These are phyloP conservation scores for Kluyveromyces lactis DNA, from an alignment of 805 yeast species.

Conservation along the genomic window DNA sequence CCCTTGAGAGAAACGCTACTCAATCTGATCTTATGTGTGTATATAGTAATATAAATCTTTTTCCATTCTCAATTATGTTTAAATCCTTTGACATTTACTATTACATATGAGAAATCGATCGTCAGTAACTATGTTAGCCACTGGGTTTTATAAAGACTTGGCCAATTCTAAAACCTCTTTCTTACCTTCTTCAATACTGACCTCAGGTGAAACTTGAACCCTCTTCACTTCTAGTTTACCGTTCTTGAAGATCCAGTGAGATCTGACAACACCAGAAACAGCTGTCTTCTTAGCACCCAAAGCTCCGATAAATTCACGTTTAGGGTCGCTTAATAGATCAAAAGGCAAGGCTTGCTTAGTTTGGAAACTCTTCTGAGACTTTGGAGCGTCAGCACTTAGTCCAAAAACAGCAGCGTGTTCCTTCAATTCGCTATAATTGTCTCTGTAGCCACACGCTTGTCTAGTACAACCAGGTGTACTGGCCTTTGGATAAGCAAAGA, in stretches of 20 bases:
- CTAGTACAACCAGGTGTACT: slow-evolving; percentile 95
- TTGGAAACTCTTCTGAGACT: slow-evolving; percentile 69
- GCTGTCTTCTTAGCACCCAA: slow-evolving; percentile 83
- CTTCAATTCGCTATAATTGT: slow-evolving; percentile 38
- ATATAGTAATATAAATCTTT: too few relatives aligned
- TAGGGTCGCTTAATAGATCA: slow-evolving; percentile 69
- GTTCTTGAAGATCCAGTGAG: slow-evolving; percentile 85
- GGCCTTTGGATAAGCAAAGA: slow-evolving; percentile 84
- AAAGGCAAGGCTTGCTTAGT: slow-evolving; percentile 67
- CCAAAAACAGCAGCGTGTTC: slow-evolving; percentile 57
- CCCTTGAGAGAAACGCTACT: too few relatives aligned
- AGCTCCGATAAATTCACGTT: slow-evolving; percentile 53
- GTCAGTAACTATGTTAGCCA: too few relatives aligned
- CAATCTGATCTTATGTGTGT: too few relatives aligned
- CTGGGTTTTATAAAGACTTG: slow-evolving; percentile 10
- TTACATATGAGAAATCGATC: too few relatives aligned
- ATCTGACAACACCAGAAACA: slow-evolving; percentile 61
- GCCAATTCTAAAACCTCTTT: slow-evolving; percentile 42
- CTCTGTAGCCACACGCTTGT: slow-evolving; percentile 86
- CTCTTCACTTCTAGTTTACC: slow-evolving; percentile 49
- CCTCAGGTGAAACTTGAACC: slow-evolving; percentile 42
- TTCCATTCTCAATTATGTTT: too few relatives aligned
- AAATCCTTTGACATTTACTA: too few relatives aligned
- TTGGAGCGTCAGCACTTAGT: slow-evolving; percentile 71
- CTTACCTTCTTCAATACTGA: slow-evolving; percentile 51